Evolutionary conservation across 257 asterid genomes (phyloP), one percentile per base, ranked within the genome.

Genomic region (Eustoma russellianum): DNA sequence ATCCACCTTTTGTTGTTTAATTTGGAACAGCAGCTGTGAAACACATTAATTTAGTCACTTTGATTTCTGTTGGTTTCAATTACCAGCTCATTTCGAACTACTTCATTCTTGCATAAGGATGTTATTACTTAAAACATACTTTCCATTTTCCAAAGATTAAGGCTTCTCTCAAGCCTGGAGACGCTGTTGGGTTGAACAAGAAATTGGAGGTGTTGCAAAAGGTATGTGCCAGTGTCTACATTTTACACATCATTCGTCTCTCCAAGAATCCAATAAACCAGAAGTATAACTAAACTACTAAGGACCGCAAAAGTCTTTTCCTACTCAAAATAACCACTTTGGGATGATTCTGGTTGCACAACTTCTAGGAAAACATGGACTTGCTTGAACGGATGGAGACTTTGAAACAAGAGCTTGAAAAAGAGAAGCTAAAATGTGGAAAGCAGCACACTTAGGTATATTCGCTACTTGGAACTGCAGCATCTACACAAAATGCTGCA

Each of bases 361-460:
- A 38, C 43, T 38, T 38, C 11, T 11, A 92, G 98, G 93, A 92
- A 82, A 92, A 92, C 62, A 52, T 72, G 70, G 88, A 75, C 73
- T 74, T 92, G 78, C 95, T 81, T 47, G 88, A 80, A 57, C 77
- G 79, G 46, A 78, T 88, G 0, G 94, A 82, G 70, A 65, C 82
- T 43, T 58, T 88, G 86, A 92, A 92, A 59, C 94, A 77, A 76
- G 94, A 82, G 68, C 95, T 92, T 52, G 94, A 79, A 76, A 66
- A 83, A 2, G 93, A 76, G 78, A 85, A 77, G 69, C 55, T 80
- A 59, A 82, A 79, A 55, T 85, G 95, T 74, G 73, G 78, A 59
- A 69, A 45, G 68, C 75, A 17, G 33, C 70, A 68, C 49, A 40
- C 43, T 18, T 79, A 73, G 70, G 30, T 34, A 34, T 56, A 3